Percentiles rank a stretch among this genome's conserved stretches.
Evolutionary conservation across 768 basidiomycete species (phyloP).

Genomic region (Podaxis pistillaris): DNA sequence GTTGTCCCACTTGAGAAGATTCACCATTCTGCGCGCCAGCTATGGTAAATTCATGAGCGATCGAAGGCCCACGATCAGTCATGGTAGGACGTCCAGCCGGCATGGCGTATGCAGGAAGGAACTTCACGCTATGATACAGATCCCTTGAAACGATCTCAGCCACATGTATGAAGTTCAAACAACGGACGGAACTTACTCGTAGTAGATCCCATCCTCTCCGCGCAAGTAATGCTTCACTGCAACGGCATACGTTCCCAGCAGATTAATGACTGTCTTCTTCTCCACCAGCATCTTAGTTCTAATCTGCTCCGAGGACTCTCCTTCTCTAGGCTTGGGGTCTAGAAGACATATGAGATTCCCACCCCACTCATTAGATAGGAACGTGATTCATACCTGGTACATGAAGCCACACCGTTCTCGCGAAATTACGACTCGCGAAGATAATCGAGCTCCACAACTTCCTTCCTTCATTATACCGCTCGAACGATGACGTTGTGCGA

Average conservation of each 20-base stretch:
- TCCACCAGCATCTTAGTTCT: conserved; percentile 54
- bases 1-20: not conserved
- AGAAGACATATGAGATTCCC: not conserved
- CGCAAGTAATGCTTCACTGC: conserved; percentile 71
- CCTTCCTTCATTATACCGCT: conserved; percentile 75
- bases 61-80: conserved; percentile 2
- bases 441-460: conserved; percentile 70
- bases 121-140: conserved; percentile 69
- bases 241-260: conserved; percentile 63
- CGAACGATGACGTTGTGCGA: conserved; percentile 69
- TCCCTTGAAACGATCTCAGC: conserved; percentile 34
- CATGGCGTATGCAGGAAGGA: conserved; percentile 63
- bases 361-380: not conserved
- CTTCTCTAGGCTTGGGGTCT: conserved; percentile 24
- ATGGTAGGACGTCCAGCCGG: conserved; percentile 47
- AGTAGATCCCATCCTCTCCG: conserved; percentile 53
- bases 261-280: conserved; percentile 67
- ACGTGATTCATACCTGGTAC: conserved; percentile 43
- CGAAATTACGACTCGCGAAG: conserved; percentile 52
- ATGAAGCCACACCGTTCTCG: conserved; percentile 68
- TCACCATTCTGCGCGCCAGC: not conserved
- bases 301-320: conserved; percentile 26
- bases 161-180: not conserved
- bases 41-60: not conserved
- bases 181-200: conserved; percentile 29